Evolutionary conservation across 768 basidiomycete genomes (phyloP), one percentile per base, ranked within the genome.

Genomic region (Pluteus cervinus): DNA sequence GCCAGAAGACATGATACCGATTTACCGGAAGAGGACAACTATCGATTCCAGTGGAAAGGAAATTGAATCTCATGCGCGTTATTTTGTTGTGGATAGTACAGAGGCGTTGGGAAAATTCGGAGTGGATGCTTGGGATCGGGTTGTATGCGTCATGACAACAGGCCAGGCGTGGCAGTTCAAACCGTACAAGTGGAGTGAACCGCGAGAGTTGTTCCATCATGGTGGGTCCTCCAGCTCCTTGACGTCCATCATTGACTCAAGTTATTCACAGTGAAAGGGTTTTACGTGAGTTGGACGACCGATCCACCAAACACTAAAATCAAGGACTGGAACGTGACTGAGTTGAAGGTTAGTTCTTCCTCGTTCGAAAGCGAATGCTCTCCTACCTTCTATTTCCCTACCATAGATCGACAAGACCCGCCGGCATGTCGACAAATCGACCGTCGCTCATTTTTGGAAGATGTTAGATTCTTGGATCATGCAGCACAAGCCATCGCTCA

Each of bases 91-190:
- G 23, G 93, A 99, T 58, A 82, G 84, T 15, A 85, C 87, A 0
- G 94, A 99, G 49, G 91, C 94, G 1, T 65, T 99, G 16, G 73
- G 77, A 23, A 97, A 97, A 61, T 92, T 99, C 46, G 86, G 86
- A 4, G 69, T 84, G 3, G 93, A 96, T 43, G 86, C 90, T 2
- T 97, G 94, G 93, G 92, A 97, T 39, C 76, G 94, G 24, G 96
- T 99, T 4, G 84, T 96, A 4, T 96, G 93, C 47, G 94, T 99
- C 11, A 84, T 96, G 79, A 98, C 96, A 7, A 99, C 96, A 0
- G 96, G 96, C 1, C 94, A 98, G 49, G 84, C 86, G 22, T 97
- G 96, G 96, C 96, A 99, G 56, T 99, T 99, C 63, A 71, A 82
- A 40, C 85, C 88, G 12, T 98, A 98, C 65, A 93, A 94, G 56